A percentile compares a stretch with the other conserved stretches of the same genome.
These are phyloP conservation scores for Aspergillus alliaceus DNA, from an alignment of 2,329 filamentous ascomycete genomes.

Conservation along the genomic window DNA sequence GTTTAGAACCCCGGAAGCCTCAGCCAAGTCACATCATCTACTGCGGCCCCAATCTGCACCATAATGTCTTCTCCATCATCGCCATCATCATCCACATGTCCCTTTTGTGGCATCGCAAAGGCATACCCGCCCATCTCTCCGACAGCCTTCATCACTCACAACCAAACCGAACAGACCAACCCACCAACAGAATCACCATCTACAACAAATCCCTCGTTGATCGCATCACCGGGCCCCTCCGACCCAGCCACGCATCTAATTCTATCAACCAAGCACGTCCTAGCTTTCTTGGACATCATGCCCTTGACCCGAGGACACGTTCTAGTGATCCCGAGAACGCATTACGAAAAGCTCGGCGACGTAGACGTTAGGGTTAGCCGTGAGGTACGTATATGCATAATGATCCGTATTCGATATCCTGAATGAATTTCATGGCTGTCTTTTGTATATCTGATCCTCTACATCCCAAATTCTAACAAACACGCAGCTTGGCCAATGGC, in stretches of 20 bases:
- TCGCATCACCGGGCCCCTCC: slow-evolving; percentile 21
- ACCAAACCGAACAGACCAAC: slow-evolving; percentile 18
- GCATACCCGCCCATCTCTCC: slow-evolving; percentile 47
- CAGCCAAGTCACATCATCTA: no score
- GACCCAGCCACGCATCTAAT: slow-evolving; percentile 55
- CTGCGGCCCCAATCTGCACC: no score
- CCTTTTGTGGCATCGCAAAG: slow-evolving; percentile 59
- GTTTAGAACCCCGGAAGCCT: no score
- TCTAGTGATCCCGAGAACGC: slow-evolving; percentile 73
- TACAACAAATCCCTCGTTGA: slow-evolving; percentile 16
- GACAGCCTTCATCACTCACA: slow-evolving; percentile 21
- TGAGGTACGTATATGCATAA: slow-evolving; percentile 66
- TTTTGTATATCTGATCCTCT: no score
- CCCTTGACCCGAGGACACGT: slow-evolving; percentile 82
- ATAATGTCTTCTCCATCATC: neutral
- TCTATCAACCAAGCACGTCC: slow-evolving; percentile 71
- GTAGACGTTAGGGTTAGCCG: slow-evolving; percentile 62
- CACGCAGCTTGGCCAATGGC: slow-evolving; percentile 46
- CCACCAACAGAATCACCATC: no score
- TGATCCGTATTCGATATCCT: no score
- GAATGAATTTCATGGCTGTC: no score
- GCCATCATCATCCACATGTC: slow-evolving; percentile 40
- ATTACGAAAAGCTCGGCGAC: slow-evolving; percentile 76
- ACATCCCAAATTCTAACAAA: no score
- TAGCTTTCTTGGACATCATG: slow-evolving; percentile 93